Base-by-base conservation (phyloP, 2,329 filamentous ascomycete genomes). In the Aspergillus ochraceoroseus region DNA sequence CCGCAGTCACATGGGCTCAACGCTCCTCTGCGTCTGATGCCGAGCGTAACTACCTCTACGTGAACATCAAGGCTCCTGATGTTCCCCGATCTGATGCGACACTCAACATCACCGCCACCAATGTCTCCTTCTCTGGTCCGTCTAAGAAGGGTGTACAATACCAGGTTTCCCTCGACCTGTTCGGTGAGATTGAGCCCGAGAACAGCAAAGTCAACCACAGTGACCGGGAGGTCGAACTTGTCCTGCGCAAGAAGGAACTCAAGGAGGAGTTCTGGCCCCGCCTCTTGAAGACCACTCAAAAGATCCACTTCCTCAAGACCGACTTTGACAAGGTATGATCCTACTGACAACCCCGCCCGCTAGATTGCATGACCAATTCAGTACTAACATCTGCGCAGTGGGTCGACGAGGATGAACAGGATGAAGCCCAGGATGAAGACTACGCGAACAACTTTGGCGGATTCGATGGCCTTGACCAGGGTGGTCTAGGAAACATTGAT, bases 401-500 rank as follows among this genome's bases (percentile, higher is more conserved):
- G 89, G 86, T 95, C 59, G 89, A 95, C 56, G 87, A 95, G 79
- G 89, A 98, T 64, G 92, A 98, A 79, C 92, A 98, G 74, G 85
- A 96, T 62, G 88, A 87, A 69, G 83, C 79, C 46, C 74, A 79
- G 33, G 87, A 94, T 52, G 88, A 94, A 41, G 89, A 95, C 67
- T 67, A 68, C 45, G 63, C 65, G 41, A 68, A 65, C 57, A 65
- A 68, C 51, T 67, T 70, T 54, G 82, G 77, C 51, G 79, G 69
- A 32, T 59, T 69, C 62, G 59, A 57, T 11, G 56, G 53, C 25
- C 43, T 51, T 19, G 55, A 68, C 22, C 77, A 78, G 47, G 81
- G 80, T 53, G 86, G 87, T 66, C 87, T 92, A 51, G 81, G 85
- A 57, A 86, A 85, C 58, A 92, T 95, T 62, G 88, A 94, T 70